These are phyloP conservation scores for Neonectria hederae DNA, from an alignment of 2,329 filamentous ascomycete genomes.

Conservation along the genomic window DNA sequence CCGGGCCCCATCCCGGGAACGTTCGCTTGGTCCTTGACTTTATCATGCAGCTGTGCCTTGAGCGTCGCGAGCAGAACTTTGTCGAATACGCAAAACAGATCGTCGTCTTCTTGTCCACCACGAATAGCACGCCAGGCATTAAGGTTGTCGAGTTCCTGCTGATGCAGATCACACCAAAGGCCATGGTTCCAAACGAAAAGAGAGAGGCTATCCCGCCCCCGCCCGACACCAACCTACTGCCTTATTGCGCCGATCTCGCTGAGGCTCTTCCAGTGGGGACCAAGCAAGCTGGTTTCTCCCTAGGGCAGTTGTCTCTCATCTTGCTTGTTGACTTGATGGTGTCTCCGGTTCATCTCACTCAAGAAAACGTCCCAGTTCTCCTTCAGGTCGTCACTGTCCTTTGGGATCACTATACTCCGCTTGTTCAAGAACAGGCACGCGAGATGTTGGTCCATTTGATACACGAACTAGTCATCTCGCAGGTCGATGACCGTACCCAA, in stretches of 20 bases:
- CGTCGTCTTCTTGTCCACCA: conserved; percentile 93
- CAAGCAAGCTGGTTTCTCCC: conserved; percentile 90
- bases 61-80: conserved; percentile 96
- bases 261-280: conserved; percentile 84
- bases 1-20: conserved; percentile 91
- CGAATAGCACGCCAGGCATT: conserved; percentile 74
- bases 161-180: conserved; percentile 89
- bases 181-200: conserved; percentile 96
- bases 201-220: conserved; percentile 73
- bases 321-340: conserved; percentile 96
- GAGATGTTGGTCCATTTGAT: conserved; percentile 99
- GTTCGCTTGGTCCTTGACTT: conserved; percentile 95
- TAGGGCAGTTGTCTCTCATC: conserved; percentile 93
- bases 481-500: conserved; percentile 75
- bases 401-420: conserved; percentile 96
- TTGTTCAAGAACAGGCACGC: conserved; percentile 95
- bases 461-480: conserved; percentile 88
- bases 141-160: conserved; percentile 95
- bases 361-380: conserved; percentile 84
- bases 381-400: conserved; percentile 92
- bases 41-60: conserved; percentile 92
- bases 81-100: conserved; percentile 98
- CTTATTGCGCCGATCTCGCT: conserved; percentile 88
- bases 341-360: conserved; percentile 81
- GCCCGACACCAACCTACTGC: conserved; percentile 77